Evolutionary conservation across 345 rosid genomes (phyloP), one percentile per base, ranked within the genome.

Genomic region (Gossypium anomalum): DNA sequence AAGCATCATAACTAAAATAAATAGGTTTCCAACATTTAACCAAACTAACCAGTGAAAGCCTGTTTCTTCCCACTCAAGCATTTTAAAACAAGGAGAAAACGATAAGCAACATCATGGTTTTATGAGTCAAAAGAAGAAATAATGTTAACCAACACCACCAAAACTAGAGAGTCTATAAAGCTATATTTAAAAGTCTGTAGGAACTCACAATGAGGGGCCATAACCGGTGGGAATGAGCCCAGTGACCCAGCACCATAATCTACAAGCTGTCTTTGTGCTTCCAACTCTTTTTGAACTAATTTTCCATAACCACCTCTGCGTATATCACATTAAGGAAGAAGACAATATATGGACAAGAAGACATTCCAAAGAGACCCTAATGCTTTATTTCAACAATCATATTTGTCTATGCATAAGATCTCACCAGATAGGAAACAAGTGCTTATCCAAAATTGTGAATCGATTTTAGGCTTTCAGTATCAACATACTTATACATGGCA

Each of bases 241-340:
- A 95, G 79, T 14, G 99, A 93, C 20, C 99, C 96, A 81, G 97
- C 70, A 47, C 97, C 99, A 71, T 95, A 95, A 84, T 95, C 99
- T 1, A 95, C 98, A 67, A 93, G 96, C 85, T 95, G 87, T 70
- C 98, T 88, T 74, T 95, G 98, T 38, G 91, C 97, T 87, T 93
- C 99, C 55, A 95, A 76, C 81, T 95, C 99, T 77, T 71, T 83
- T 78, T 93, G 98, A 66, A 95, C 97, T 82, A 95, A 80, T 83
- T 93, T 95, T 47, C 99, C 99, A 85, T 95, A 95, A 67, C 99
- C 99, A 81, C 98, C 99, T 89, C 99, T 93, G 79, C 96, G 98
- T 95, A 78, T 63, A 66, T 19, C 60, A 71, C 48, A 82, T 87
- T 76, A 90, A 85, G 89, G 72, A 8, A 25, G 72, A 81, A 80